A percentile compares a stretch with the other conserved stretches of the same genome.
These are phyloP conservation scores for Diaporthe aspalathi DNA, from an alignment of 2,329 filamentous ascomycete genomes.

Conservation along the genomic window DNA sequence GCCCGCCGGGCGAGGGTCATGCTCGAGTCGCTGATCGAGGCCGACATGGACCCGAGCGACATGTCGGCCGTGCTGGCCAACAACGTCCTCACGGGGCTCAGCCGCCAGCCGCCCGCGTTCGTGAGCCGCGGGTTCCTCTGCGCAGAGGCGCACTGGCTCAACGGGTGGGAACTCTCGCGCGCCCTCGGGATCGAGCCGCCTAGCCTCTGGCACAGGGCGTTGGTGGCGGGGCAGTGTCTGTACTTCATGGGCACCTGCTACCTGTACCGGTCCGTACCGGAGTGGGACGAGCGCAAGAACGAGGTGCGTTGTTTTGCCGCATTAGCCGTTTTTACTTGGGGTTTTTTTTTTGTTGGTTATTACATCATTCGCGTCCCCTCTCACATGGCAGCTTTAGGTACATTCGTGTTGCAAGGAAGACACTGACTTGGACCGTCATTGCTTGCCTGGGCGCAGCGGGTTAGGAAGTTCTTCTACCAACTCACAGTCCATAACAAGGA, in stretches of 20 bases:
- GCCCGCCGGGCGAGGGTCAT: constrained; percentile 66
- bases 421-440: not conserved
- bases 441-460: constrained; percentile 41
- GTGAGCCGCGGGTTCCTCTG: constrained; percentile 74
- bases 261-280: constrained; percentile 51
- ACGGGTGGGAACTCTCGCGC: constrained; percentile 72
- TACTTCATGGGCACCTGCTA: constrained; percentile 70
- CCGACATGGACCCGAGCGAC: constrained; percentile 74
- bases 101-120: constrained; percentile 73
- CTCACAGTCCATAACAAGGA: constrained; percentile 71
- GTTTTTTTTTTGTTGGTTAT: too few species aligned
- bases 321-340: not conserved
- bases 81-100: constrained; percentile 79
- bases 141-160: constrained; percentile 76
- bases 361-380: not conserved
- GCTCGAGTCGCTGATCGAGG: constrained; percentile 75
- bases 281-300: constrained; percentile 61
- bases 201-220: constrained; percentile 65
- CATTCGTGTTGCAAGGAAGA: not conserved
- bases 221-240: constrained; percentile 74
- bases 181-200: constrained; percentile 69
- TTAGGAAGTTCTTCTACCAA: constrained; percentile 53
- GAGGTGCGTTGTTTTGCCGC: constrained; percentile 40
- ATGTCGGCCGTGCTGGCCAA: constrained; percentile 75
- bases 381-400: not conserved